Base-by-base conservation (phyloP, 371 early-diverging fungal species). In the Mucor lusitanicus region DNA sequence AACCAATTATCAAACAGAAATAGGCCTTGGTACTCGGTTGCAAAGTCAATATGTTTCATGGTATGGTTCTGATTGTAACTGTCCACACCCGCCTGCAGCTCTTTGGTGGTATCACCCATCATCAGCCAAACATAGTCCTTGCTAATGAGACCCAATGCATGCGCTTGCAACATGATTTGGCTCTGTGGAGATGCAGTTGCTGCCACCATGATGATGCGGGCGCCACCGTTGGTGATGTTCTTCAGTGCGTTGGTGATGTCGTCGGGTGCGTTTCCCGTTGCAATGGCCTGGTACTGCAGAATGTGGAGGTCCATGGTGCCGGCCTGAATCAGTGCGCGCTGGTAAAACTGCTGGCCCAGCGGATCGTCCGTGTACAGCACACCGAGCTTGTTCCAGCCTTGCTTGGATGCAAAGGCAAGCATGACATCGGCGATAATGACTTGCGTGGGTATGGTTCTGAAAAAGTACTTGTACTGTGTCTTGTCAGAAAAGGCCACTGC, bases 1-100 rank as follows among this genome's bases (percentile, higher is more conserved):
- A 87, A 74, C 73, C 85, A 81, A 54, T 81, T 84, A 57, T 84
- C 85, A 68, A 87, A 86, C 75, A 84, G 74, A 50, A 87, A 82
- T 9, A 87, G 50, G 0, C 88, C 88, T 42, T 78, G 84, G 54
- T 82, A 79, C 3, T 72, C 74, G 17, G 61, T 37, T 23, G 76
- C 74, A 37, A 65, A 80, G 56, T 76, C 39, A 27, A 79, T 77
- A 9, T 54, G 59, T 56, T 56, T 28, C 56, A 56, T 30, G 13
- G 74, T 60, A 3, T 70, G 21, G 33, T 76, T 69, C 23, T 32
- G 30, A 62, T 80, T 82, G 33, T 72, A 70, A 19, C 48, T 23
- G n/a, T 65, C 55, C 13, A 78, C 65, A 3, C 66, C 71, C 0
- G 60, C 27, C 28, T 73, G 37, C 23, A 86, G 54, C 23, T 75